A percentile compares a stretch with the other conserved stretches of the same genome.
Evolutionary conservation across 208 protist species (phyloP).

Genomic region (Tetramitus jugosus): DNA sequence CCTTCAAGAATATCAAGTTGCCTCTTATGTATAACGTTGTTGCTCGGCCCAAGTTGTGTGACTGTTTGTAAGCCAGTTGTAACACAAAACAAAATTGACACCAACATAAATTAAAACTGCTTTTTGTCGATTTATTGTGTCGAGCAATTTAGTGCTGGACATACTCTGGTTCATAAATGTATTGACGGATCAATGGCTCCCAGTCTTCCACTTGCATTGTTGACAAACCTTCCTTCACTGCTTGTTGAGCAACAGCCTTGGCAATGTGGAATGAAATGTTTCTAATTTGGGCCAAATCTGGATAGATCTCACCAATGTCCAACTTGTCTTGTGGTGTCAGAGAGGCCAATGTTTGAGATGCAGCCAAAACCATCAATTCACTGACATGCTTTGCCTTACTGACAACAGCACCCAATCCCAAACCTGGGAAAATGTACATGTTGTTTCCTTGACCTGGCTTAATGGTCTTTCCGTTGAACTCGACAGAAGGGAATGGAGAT

Average conservation of each 20-base stretch:
- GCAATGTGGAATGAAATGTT: slow-evolving; percentile 48
- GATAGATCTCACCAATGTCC: slow-evolving; percentile 51
- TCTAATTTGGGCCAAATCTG: slow-evolving; percentile 45
- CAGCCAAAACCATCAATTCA: slow-evolving; percentile 66
- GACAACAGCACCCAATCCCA: slow-evolving; percentile 68
- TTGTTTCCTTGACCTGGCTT: slow-evolving; percentile 70
- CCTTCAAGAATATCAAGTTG: too few species aligned
- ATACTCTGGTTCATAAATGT: slow-evolving; percentile 3
- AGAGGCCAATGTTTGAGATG: slow-evolving; percentile 55
- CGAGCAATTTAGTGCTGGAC: not conserved
- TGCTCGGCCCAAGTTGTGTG: too few species aligned
- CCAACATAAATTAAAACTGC: too few species aligned
- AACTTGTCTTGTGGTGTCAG: slow-evolving; percentile 59
- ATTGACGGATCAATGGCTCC: not conserved
- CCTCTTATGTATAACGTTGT: too few species aligned
- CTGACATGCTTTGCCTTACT: slow-evolving; percentile 58
- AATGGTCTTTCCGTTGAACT: slow-evolving; percentile 62
- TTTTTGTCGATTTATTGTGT: too few species aligned
- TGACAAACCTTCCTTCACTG: not conserved
- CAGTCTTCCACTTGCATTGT: not conserved
- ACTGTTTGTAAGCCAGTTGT: too few species aligned
- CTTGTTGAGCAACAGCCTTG: slow-evolving; percentile 30
- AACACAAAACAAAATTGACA: too few species aligned
- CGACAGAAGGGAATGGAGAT: slow-evolving; percentile 82
- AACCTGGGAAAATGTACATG: slow-evolving; percentile 80